Conservation (phyloP, 2,329 filamentous ascomycete genomes). For the Diaporthe batatas region DNA sequence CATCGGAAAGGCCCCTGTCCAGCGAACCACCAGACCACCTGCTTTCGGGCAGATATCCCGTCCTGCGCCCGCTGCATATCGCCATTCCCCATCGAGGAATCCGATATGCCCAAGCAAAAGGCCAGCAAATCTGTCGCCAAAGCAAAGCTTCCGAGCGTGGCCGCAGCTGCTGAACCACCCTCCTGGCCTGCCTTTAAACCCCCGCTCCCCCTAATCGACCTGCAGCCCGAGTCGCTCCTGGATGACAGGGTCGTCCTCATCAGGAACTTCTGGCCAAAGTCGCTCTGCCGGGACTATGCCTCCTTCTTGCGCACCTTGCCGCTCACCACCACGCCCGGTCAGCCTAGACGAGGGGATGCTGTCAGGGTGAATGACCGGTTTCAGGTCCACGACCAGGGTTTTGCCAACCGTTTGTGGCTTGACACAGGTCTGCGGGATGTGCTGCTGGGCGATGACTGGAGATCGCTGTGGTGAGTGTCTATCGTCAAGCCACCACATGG, state of each 20-base stretch:
- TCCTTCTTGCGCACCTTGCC: constrained; percentile 78
- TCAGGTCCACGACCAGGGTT: constrained; percentile 80
- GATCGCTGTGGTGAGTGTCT: constrained; percentile 60
- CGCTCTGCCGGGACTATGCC: constrained; percentile 81
- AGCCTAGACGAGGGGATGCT: constrained; percentile 84
- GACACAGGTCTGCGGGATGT: constrained; percentile 80
- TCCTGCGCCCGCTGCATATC: constrained; percentile 19
- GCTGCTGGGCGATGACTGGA: constrained; percentile 56
- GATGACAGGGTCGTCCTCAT: constrained; percentile 79
- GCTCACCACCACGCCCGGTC: constrained; percentile 81
- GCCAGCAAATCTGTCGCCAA: constrained; percentile 34
- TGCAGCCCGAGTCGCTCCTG: constrained; percentile 69
- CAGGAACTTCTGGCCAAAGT: constrained; percentile 79
- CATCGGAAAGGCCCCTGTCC: not conserved
- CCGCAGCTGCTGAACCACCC: constrained; percentile 50
- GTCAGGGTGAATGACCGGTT: constrained; percentile 91
- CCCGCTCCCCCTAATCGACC: constrained; percentile 73
- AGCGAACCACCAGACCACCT: not conserved
- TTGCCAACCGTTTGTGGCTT: constrained; percentile 82
- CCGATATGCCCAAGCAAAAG: constrained; percentile 37
- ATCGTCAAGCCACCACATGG: not conserved
- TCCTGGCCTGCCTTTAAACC: constrained; percentile 82
- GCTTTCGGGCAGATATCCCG: not conserved
- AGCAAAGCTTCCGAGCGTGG: constrained; percentile 43
- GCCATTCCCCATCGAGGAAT: constrained; percentile 12